Base-by-base conservation (phyloP, 2,329 filamentous ascomycete genomes). In the Arthrinium phaeospermum region DNA sequence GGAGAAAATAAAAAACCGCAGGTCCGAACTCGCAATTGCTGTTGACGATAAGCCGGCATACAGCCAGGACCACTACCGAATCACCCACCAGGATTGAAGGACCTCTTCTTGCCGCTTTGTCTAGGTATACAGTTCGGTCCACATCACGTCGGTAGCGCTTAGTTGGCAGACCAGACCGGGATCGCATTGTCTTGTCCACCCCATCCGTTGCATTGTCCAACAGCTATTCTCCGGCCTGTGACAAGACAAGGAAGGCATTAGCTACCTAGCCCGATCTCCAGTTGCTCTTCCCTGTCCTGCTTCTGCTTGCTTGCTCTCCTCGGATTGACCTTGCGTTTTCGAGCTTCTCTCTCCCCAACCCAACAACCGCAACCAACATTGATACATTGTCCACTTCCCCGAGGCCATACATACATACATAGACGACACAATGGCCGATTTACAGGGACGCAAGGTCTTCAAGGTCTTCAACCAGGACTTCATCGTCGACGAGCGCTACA, bases 391-490 rank as follows among this genome's bases (percentile, higher is more conserved):
- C 30, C 12, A n/a, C 30, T 22, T 61, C 51, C 27, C 5, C 16
- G 5, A 30, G 51, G 16, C 51, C 13, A 53, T n/a, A 61, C 19
- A 41, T 27, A 61, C 34, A 67, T 14, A 37, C 30, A 67, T 6
- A 68, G 8, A 68, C 53, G 64, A 68, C 64, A 76, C 61, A 51
- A 81, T 81, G 80, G 76, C 77, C 76, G 80, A 81, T 71, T 73
- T 81, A 75, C 79, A 80, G 72, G 80, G 80, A 77, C 79, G 80
- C 85, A 98, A 98, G 89, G 91, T 96, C 84, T 98, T 98, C 90
- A 98, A 97, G 91, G 95, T 99, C 83, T 99, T 99, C 87, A 98
- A 98, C 88, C 96, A 99, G 82, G 96, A 99, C 87, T 99, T 99
- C 82, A 92, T 98, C 78, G 96, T 98, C 80, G 96, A 98, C 82